Base-by-base conservation (phyloP, 2,329 filamentous ascomycete genomes). In the Helminthosporium solani region DNA sequence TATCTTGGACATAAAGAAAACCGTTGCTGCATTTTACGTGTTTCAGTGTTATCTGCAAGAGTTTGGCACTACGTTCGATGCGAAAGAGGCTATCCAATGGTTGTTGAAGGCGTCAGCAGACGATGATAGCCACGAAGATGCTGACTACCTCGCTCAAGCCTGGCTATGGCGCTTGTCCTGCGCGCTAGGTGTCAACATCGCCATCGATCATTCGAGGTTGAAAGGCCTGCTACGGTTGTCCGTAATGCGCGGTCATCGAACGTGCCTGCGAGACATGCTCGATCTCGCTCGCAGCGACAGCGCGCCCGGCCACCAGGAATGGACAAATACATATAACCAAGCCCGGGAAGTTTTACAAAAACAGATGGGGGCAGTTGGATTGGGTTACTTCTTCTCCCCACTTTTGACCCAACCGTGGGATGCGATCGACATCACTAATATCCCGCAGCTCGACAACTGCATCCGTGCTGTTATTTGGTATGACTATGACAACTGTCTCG, bases 41-140 rank as follows among this genome's bases (percentile, higher is more conserved):
- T 50, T 50, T 19, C 47, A 50, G 35, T 46, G 47, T 23, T 46
- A 50, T 31, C 42, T 50, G 4, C 21, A 39, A 7, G 47, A 46
- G 16, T 42, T 50, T 23, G 47, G 47, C n/a, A 40, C 43, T 4
- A 7, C 9, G 5, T 50, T 50, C 28, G 21, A 46, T 19, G 27
- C 25, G n/a, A 20, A 36, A 7, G 31, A 46, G 19, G 33, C 44
- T 21, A 25, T 30, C 6, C 21, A 36, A 18, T 47, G 44, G 44
- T 30, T 51, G 14, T 16, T 34, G 12, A 35, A 41, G 25, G 50
- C 50, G n/a, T 28, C 43, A 7, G 42, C 40, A 14, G 28, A 46
- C 18, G 43, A 52, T 18, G 33, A 49, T 12, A 44, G 44, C 15
- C 40, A 47, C 9, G 46, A 52, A 31, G 42, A 49, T 33, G 44